These are phyloP conservation scores for Claviceps maximensis DNA, from an alignment of 2,329 filamentous ascomycete genomes.

Conservation along the genomic window DNA sequence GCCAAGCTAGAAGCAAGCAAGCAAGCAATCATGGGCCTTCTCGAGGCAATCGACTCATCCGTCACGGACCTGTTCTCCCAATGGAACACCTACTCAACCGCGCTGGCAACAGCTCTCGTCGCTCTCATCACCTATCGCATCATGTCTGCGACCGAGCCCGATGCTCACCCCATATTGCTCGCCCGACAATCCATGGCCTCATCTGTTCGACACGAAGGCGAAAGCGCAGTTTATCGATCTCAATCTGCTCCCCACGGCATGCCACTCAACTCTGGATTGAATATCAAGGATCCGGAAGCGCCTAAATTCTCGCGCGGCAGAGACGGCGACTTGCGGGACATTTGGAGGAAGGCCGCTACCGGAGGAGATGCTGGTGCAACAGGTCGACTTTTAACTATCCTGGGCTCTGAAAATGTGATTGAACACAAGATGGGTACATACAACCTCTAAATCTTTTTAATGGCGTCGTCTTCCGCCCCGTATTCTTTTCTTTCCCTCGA, in stretches of 20 bases:
- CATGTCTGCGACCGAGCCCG: constrained; percentile 62
- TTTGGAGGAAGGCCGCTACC: constrained; percentile 65
- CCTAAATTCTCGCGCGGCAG: constrained; percentile 74
- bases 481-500: not conserved
- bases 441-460: too few species aligned
- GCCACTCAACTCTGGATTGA: constrained; percentile 62
- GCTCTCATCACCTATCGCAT: constrained; percentile 58
- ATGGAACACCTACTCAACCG: constrained; percentile 72
- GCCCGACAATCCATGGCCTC: constrained; percentile 70
- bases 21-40: constrained; percentile 23
- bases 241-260: constrained; percentile 76
- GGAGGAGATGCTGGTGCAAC: constrained; percentile 53
- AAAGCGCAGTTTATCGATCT: constrained; percentile 79
- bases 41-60: constrained; percentile 56
- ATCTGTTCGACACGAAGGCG: constrained; percentile 66
- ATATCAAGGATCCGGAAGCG: constrained; percentile 66
- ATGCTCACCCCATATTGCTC: constrained; percentile 83
- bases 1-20: constrained; percentile 9
- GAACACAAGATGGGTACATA: constrained; percentile 54
- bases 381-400: constrained; percentile 64
- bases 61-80: constrained; percentile 57
- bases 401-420: constrained; percentile 60
- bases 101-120: constrained; percentile 51
- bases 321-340: constrained; percentile 79
- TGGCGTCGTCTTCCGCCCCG: not conserved